Conservation (phyloP, 2,329 filamentous ascomycete species). For the Dactylonectria macrodidyma region DNA sequence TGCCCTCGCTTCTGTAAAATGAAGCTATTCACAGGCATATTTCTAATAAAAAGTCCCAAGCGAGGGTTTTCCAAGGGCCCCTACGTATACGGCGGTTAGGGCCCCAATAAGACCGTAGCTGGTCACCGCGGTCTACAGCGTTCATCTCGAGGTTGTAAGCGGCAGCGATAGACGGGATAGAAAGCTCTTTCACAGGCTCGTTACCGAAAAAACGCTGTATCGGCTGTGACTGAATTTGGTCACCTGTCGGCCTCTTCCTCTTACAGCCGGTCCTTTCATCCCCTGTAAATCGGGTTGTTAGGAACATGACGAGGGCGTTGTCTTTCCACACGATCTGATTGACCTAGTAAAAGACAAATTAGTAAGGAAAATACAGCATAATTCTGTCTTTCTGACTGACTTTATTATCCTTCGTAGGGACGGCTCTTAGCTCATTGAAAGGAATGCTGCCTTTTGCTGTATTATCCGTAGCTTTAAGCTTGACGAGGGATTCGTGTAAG, state of each 20-base stretch:
- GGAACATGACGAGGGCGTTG: not conserved
- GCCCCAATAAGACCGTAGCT: no score
- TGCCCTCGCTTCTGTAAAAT: not conserved
- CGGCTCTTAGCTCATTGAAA: no score
- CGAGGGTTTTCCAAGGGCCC: no score
- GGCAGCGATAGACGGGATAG: no score
- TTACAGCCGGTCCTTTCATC: not conserved
- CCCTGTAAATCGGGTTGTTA: slow-evolving; percentile 9
- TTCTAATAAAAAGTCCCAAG: no score
- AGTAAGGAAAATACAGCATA: not conserved
- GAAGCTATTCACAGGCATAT: not conserved
- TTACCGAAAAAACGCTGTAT: not conserved
- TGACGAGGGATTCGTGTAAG: no score
- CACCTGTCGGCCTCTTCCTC: slow-evolving; percentile 4
- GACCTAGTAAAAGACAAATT: slow-evolving; percentile 7
- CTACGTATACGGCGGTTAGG: not conserved
- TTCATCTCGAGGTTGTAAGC: no score
- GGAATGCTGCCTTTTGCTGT: no score
- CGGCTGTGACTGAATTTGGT: not conserved
- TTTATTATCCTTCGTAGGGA: no score
- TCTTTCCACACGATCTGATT: slow-evolving; percentile 12
- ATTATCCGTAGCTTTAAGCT: no score
- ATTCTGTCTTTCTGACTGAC: not conserved
- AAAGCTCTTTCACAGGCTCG: no score
- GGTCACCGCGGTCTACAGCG: no score